Evolutionary conservation across 1,139 yeast species (phyloP), one percentile per base, ranked within the genome.

Genomic region (Yamadazyma trypodendri): DNA sequence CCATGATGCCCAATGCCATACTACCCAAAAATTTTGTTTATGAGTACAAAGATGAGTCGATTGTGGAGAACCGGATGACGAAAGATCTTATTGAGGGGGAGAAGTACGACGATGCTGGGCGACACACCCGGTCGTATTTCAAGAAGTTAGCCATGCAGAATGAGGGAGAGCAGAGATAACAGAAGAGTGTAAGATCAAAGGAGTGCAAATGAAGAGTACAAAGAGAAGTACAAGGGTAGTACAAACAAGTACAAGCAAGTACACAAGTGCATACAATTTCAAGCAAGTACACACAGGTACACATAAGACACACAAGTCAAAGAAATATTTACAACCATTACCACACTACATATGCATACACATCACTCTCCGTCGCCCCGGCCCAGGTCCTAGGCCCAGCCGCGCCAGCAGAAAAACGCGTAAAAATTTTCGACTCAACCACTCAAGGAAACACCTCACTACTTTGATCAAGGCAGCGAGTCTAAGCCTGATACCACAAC

Each of bases 1-100:
- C 83, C 2, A 75, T 84, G 79, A 75, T 84, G 68, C 89, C 89
- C 18, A 70, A 71, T 48, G 68, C 75, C 10, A 65, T 71, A 9
- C 55, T 71, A 32, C 72, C 76, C 1, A 54, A 63, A 14, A 65
- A 61, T 38, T 65, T 65, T 46, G 55, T 70, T 21, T 70, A 70
- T 44, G 61, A 57, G 38, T 57, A 60, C 38, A 56, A 50, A 40
- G 53, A 54, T 3, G 46, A 45, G 23, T 28, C 37, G n/a, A 41
- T 41, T 20, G 17, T 20, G 13, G 43, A 37, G 28, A 56, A 53
- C 43, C 52, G 60, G 40, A 63, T 65, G 69, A 59, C 64, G 14
- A 60, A 61, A 35, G 66, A 61, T 20, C 47, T 67, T 14, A 42
- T 61, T 39, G 44, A 38, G 15, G 34, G 41, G 3, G 46, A 41